Percentiles rank a stretch among this genome's conserved stretches.
phyloP scores from a whole-genome alignment of 2,329 filamentous ascomycete species.

The Domatiomyces globalis region DNA sequence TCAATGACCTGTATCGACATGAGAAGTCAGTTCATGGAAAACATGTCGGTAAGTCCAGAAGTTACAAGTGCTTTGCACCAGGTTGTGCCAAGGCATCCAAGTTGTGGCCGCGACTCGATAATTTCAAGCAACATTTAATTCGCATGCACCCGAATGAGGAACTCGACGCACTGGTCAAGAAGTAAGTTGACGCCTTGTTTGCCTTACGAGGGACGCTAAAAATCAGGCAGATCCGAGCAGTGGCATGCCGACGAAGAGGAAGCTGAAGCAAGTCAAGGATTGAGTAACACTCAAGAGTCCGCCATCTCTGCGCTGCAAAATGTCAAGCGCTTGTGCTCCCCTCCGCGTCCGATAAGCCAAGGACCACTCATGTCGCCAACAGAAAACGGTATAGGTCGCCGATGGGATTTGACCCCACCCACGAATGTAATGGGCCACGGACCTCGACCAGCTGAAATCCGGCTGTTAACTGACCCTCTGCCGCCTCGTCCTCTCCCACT shows the following conservation, averaged over 20 bases:
- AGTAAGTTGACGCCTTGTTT: background rate
- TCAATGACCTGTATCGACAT: conserved; percentile 69
- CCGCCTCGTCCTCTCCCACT: background rate
- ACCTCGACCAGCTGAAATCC: background rate
- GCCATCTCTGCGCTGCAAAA: background rate
- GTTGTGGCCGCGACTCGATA: conserved; percentile 66
- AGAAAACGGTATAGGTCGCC: background rate
- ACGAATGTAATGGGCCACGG: background rate
- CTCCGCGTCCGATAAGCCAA: background rate
- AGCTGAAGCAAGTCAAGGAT: no score
- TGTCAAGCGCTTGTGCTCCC: background rate
- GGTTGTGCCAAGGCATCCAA: conserved; percentile 49
- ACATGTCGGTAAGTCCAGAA: background rate
- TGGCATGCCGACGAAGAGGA: conserved; percentile 1
- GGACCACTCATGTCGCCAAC: background rate
- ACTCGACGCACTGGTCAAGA: background rate
- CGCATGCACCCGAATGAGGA: conserved; percentile 43
- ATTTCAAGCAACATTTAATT: conserved; percentile 64
- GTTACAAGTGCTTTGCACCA: conserved; percentile 40
- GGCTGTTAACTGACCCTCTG: background rate
- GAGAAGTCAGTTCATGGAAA: conserved; percentile 52
- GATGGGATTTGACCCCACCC: background rate
- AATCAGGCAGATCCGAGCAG: conserved; percentile 1
- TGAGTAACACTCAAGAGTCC: background rate
- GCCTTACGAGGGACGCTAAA: background rate